phyloP scores from a whole-genome alignment of 1,139 yeast genomes.

The Pichia sp. region DNA sequence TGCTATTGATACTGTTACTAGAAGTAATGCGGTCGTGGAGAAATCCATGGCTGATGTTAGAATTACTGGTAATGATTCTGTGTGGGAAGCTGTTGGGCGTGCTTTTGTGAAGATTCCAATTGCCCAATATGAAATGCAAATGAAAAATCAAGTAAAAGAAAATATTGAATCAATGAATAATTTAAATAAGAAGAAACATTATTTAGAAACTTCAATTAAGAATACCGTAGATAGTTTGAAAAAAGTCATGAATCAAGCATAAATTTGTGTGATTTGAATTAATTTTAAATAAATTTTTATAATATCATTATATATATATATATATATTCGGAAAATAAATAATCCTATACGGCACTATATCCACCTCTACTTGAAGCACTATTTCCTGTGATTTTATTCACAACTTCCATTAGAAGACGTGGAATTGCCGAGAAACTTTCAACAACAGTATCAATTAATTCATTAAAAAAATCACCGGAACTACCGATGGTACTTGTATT shows the following conservation, averaged over 20 bases:
- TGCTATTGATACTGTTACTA: constrained; percentile 28
- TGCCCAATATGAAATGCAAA: constrained; percentile 41
- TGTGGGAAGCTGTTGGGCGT: constrained; percentile 86
- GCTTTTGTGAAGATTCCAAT: constrained; percentile 49
- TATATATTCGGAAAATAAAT: not conserved
- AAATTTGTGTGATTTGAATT: not conserved
- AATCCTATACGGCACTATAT: constrained; percentile 71
- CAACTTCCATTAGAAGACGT: constrained; percentile 61
- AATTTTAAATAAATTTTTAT: not conserved
- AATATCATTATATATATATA: not conserved
- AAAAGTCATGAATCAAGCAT: constrained; percentile 29
- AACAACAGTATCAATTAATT: constrained; percentile 63
- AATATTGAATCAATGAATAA: constrained; percentile 55
- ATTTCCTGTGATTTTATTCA: constrained; percentile 64
- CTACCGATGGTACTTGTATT: constrained; percentile 47
- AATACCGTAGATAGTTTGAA: constrained; percentile 64
- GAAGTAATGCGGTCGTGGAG: constrained; percentile 53
- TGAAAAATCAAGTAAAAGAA: constrained; percentile 47
- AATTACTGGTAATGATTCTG: constrained; percentile 41
- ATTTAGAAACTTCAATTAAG: constrained; percentile 71
- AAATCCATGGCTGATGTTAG: constrained; percentile 52
- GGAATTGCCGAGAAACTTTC: constrained; percentile 63
- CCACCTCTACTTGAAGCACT: constrained; percentile 59
- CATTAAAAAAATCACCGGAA: constrained; percentile 38
- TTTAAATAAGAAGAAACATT: constrained; percentile 61